These are phyloP conservation scores for Trapa incisa DNA, from an alignment of 345 rosid genomes.

Conservation along the genomic window DNA sequence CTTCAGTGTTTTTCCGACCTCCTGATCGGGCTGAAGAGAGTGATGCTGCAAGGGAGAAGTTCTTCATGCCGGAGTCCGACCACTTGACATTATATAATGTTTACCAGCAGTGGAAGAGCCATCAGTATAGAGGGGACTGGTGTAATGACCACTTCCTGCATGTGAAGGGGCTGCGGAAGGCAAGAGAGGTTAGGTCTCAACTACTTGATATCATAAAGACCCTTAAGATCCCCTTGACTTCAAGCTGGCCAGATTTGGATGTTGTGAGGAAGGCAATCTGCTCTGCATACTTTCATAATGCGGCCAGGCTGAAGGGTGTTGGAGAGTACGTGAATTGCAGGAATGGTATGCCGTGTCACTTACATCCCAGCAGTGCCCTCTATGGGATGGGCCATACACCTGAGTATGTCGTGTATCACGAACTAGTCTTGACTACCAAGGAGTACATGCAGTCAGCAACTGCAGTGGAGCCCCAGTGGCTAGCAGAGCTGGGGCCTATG, in stretches of 20 bases:
- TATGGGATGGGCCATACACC: slow-evolving; percentile 84
- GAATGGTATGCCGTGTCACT: slow-evolving; percentile 86
- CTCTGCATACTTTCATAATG: slow-evolving; percentile 91
- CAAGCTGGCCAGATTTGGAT: slow-evolving; percentile 73
- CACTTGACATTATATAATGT: slow-evolving; percentile 76
- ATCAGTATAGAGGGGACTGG: slow-evolving; percentile 94
- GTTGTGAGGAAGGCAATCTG: slow-evolving; percentile 70
- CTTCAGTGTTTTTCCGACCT: slow-evolving; percentile 93
- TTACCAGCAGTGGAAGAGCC: slow-evolving; percentile 89
- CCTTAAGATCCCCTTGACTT: slow-evolving; percentile 61
- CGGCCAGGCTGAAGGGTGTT: slow-evolving; percentile 84
- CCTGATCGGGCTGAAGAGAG: slow-evolving; percentile 95
- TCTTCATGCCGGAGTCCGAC: slow-evolving; percentile 90
- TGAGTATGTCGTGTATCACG: slow-evolving; percentile 79
- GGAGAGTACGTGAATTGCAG: slow-evolving; percentile 87
- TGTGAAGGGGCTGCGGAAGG: slow-evolving; percentile 74
- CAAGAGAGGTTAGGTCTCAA: slow-evolving; percentile 93
- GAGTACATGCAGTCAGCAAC: slow-evolving; percentile 99
- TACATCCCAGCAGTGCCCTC: slow-evolving; percentile 91
- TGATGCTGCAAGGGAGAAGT: slow-evolving; percentile 81
- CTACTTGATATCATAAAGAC: slow-evolving; percentile 82
- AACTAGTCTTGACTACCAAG: slow-evolving; percentile 73
- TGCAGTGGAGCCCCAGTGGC: slow-evolving; percentile 88
- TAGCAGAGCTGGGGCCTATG: slow-evolving; percentile 94
- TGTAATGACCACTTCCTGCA: slow-evolving; percentile 77